These are phyloP conservation scores for Prillingera fragicola DNA, from an alignment of 1,284 basidiomycete species.

Conservation along the genomic window DNA sequence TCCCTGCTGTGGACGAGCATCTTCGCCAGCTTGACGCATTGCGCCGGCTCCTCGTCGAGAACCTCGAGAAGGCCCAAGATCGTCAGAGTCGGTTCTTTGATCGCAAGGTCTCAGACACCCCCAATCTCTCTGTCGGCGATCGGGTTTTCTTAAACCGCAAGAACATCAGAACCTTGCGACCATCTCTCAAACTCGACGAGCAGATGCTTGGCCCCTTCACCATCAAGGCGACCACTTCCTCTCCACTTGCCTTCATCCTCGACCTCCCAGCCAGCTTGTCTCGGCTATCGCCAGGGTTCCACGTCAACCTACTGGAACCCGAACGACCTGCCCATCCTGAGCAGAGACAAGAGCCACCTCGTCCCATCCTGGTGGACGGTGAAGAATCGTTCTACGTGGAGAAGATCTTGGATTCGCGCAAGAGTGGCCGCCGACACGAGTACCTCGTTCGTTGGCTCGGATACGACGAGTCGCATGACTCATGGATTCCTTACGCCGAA, in stretches of 20 bases:
- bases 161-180: conserved; percentile 47
- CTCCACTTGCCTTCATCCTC: conserved; percentile 25
- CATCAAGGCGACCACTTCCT: conserved; percentile 3
- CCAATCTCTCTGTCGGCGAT: conserved; percentile 40
- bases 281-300: conserved; percentile 50
- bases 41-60: too few species aligned
- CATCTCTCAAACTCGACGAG: conserved; percentile 48
- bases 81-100: too few species aligned
- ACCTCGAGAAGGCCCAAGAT: too few species aligned
- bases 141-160: conserved; percentile 44
- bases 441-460: too few species aligned
- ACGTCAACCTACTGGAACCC: conserved; percentile 43
- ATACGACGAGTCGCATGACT: too few species aligned
- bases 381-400: conserved; percentile 26
- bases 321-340: conserved; percentile 40
- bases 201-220: conserved; percentile 47
- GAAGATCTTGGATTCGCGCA: conserved; percentile 28
- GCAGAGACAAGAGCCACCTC: conserved; percentile 28
- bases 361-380: conserved; percentile 29
- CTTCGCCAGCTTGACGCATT: too few species aligned
- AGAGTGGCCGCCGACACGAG: too few species aligned
- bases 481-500: too few species aligned
- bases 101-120: too few species aligned
- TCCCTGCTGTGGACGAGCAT: too few species aligned
- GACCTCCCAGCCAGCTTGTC: conserved; percentile 38